Percentiles rank a stretch among this genome's conserved stretches.
phyloP scores from a whole-genome alignment of 768 basidiomycete genomes.

The Mycena polygramma region DNA sequence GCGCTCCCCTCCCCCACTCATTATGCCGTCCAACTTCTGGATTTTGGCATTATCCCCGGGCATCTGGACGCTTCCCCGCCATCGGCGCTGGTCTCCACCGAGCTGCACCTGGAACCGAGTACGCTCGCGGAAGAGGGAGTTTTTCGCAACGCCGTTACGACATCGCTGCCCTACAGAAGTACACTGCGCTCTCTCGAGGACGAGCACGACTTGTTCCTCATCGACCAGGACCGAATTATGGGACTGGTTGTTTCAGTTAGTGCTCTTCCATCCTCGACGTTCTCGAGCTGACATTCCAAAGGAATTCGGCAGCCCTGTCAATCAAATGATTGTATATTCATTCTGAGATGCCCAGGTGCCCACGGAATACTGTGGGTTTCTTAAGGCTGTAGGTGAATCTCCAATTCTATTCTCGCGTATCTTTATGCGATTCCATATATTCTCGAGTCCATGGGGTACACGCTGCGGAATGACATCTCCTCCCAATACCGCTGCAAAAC shows the following conservation, averaged over 20 bases:
- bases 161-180: conserved; percentile 23
- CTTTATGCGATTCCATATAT: no score
- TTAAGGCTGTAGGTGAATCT: no score
- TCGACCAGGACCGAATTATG: conserved; percentile 29
- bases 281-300: neutral
- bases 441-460: no score
- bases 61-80: neutral
- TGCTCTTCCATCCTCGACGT: neutral
- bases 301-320: neutral
- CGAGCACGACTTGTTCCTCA: conserved; percentile 13
- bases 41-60: conserved; percentile 8
- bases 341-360: neutral
- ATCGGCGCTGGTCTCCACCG: neutral
- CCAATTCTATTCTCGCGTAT: no score
- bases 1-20: neutral
- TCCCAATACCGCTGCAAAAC: no score
- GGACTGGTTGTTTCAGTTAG: conserved; percentile 9
- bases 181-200: neutral
- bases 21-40: neutral
- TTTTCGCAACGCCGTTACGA: conserved; percentile 13
- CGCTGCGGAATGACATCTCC: no score
- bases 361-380: no score
- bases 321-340: conserved; percentile 2
- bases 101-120: neutral
- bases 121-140: neutral